phyloP scores from a whole-genome alignment of 1,284 basidiomycete species.

The Pyrrhoderma lamaoense region DNA sequence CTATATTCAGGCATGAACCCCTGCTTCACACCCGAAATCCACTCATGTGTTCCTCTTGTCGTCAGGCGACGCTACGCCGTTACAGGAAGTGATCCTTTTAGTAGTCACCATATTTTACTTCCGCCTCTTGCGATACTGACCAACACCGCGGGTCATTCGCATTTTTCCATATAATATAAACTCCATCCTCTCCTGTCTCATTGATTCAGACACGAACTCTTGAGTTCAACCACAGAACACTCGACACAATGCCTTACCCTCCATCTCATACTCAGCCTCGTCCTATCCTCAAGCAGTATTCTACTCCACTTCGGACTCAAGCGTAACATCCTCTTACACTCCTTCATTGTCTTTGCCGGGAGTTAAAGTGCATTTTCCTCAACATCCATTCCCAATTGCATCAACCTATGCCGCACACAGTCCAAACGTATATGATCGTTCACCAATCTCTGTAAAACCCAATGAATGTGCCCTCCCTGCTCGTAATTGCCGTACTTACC shows the following conservation, averaged over 20 bases:
- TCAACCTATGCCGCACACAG: constrained; percentile 21
- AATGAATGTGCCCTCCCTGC: constrained; percentile 24
- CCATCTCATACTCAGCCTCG: background rate
- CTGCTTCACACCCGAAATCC: too few species aligned
- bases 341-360: background rate
- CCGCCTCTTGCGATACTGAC: too few species aligned
- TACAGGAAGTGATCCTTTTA: too few species aligned
- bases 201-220: too few species aligned
- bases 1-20: too few species aligned
- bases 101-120: too few species aligned
- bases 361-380: constrained; percentile 21
- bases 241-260: constrained; percentile 6
- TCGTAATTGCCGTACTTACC: constrained; percentile 22
- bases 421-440: constrained; percentile 23
- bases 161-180: too few species aligned
- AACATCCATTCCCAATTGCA: constrained; percentile 16
- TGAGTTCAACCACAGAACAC: too few species aligned
- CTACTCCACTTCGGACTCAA: background rate
- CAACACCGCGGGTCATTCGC: too few species aligned
- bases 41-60: too few species aligned
- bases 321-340: background rate
- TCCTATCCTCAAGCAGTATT: constrained; percentile 5
- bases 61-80: too few species aligned
- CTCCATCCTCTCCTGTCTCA: too few species aligned
- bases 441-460: constrained; percentile 22